Evolutionary conservation across 441 rosid species (phyloP).

Genomic region (Melastoma candidum): DNA sequence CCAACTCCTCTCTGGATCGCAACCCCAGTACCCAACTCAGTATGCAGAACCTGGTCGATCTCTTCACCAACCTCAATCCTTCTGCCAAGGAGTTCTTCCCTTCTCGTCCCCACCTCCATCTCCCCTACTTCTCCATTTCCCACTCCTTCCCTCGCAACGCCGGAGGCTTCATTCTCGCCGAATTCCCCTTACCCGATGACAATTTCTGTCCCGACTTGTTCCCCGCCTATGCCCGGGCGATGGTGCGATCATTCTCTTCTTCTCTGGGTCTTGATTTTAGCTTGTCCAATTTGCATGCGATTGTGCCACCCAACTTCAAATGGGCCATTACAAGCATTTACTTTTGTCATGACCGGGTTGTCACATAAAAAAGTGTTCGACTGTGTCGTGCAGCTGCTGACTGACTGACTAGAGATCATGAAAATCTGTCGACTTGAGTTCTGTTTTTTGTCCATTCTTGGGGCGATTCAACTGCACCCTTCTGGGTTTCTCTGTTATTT

Average conservation of each 20-base stretch:
- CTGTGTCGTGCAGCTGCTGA: no score
- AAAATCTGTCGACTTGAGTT: no score
- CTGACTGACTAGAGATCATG: no score
- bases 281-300: background rate
- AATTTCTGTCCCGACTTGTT: constrained; percentile 21
- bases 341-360: no score
- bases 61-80: constrained; percentile 81
- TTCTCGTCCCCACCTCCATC: constrained; percentile 34
- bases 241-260: constrained; percentile 6
- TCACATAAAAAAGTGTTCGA: no score
- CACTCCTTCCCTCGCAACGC: constrained; percentile 6
- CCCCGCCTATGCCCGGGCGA: constrained; percentile 34
- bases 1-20: constrained; percentile 21
- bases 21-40: constrained; percentile 33
- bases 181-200: constrained; percentile 21
- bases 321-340: no score
- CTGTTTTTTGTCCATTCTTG: no score
- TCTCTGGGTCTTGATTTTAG: background rate
- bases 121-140: background rate
- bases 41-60: constrained; percentile 63
- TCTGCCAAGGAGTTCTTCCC: constrained; percentile 80
- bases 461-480: no score
- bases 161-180: constrained; percentile 9
- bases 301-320: no score
- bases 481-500: no score